Base-by-base conservation (phyloP, 768 basidiomycete genomes). In the Rhodotorula sphaerocarpa region DNA sequence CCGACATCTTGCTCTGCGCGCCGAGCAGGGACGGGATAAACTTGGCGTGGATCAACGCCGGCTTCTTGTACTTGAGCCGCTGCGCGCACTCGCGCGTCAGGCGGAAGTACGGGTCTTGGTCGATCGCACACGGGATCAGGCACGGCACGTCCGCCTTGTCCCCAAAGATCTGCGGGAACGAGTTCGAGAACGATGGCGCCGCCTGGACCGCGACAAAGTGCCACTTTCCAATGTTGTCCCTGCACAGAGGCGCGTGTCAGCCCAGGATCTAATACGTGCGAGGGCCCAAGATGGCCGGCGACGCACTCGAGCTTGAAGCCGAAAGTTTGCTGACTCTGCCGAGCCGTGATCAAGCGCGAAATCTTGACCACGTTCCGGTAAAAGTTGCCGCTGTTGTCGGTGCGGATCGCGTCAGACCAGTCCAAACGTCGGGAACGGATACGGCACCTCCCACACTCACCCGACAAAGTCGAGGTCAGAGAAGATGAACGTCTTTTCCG, bases 1-100 rank as follows among this genome's bases (percentile, higher is more conserved):
- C 95, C 75, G 91, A 95, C 95, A 99, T 99, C 79, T 99, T 99
- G 41, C 90, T 93, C 76, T 95, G 90, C 4, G 95, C 88, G 46
- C 95, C 95, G 76, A 96, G 93, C 15, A 99, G 81, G 7, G 95
- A 92, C 16, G 95, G 95, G 79, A 99, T 93, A 81, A 99, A 99
- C 73, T 93, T 93, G 50, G 92, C 82, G 76, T 97, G 91, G 52
- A 99, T 78, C 30, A 96, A 82, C 3, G 87, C 78, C 3, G 95
- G 95, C 75, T 99, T 99, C 46, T 86, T 90, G 78, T 93, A 95
- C 76, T 90, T 93, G 72, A 99, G 83, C 73, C 89, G 89, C 69
- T 82, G 82, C 4, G 95, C 93, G 48, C 90, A 87, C 75, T 99
- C 95, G 47, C 95, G 87, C 34, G 95, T 96, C 50, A 97, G 80